phyloP scores from a whole-genome alignment of 495 filamentous ascomycete genomes.

The Penicillium egyptiacum region DNA sequence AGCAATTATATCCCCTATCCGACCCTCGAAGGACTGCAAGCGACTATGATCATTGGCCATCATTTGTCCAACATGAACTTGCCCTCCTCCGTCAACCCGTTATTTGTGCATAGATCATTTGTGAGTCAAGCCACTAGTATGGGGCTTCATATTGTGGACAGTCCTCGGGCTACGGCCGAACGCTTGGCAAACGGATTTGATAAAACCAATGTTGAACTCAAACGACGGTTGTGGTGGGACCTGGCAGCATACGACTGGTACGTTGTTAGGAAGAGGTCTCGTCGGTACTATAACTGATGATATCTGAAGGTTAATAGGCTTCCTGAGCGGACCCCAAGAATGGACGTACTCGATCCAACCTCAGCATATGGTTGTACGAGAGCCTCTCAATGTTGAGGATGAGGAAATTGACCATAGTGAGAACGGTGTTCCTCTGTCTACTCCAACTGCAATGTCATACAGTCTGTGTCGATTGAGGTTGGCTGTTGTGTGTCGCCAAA shows the following conservation, averaged over 20 bases:
- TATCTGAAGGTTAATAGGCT: conserved; percentile 33
- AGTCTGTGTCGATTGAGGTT: conserved; percentile 42
- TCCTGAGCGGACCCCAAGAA: conserved; percentile 50
- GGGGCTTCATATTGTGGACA: conserved; percentile 49
- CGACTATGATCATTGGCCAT: conserved; percentile 41
- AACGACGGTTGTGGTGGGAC: conserved; percentile 51
- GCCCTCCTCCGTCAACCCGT: conserved; percentile 28
- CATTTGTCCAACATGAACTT: conserved; percentile 32
- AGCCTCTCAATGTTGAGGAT: conserved; percentile 39
- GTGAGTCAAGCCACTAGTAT: conserved; percentile 43
- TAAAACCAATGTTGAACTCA: conserved; percentile 35
- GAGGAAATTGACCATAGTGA: conserved; percentile 14
- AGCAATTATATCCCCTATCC: conserved; percentile 37
- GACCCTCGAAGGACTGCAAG: conserved; percentile 47
- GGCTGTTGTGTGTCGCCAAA: conserved; percentile 41
- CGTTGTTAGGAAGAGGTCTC: conserved; percentile 3
- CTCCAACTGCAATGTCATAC: conserved; percentile 47
- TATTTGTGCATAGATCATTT: conserved; percentile 36
- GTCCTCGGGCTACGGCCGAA: conserved; percentile 12
- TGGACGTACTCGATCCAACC: conserved; percentile 48
- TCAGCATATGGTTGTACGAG: conserved; percentile 43
- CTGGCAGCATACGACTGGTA: conserved; percentile 49
- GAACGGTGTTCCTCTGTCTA: conserved; percentile 14
- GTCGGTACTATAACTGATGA: conserved; percentile 14
- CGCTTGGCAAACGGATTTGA: conserved; percentile 20